Evolutionary conservation across 75 land plant genomes (phyloP).

Genomic region (Selaginella tamariscina): DNA sequence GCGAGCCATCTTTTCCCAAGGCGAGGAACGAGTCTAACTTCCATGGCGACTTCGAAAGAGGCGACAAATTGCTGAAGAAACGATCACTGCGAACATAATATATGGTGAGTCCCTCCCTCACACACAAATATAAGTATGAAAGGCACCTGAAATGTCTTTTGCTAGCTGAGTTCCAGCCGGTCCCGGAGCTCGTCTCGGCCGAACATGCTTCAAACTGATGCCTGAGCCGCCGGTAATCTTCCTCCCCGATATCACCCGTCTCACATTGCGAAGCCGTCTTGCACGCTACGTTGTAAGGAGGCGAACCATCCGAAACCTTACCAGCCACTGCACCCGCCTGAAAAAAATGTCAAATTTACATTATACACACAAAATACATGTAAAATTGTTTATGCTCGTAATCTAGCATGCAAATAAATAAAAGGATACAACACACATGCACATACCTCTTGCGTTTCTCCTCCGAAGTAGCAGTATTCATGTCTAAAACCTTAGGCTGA

Average conservation of each 20-base stretch:
- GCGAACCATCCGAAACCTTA: no score
- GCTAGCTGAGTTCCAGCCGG: neutral
- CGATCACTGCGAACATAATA: neutral
- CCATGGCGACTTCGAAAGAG: constrained; percentile 32
- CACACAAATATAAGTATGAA: neutral
- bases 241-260: neutral
- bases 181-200: neutral
- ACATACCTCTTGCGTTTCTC: no score
- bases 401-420: no score
- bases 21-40: constrained; percentile 22
- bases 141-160: neutral
- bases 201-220: neutral
- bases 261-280: neutral
- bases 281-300: neutral
- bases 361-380: no score
- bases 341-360: no score
- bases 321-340: no score
- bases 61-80: neutral
- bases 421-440: no score
- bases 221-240: neutral
- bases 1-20: constrained; percentile 24
- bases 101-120: no score
- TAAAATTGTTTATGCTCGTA: no score
- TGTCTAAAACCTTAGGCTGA: neutral
- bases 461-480: neutral